phyloP scores from a whole-genome alignment of 768 basidiomycete species.

The Naganishia vaughanmartiniae region DNA sequence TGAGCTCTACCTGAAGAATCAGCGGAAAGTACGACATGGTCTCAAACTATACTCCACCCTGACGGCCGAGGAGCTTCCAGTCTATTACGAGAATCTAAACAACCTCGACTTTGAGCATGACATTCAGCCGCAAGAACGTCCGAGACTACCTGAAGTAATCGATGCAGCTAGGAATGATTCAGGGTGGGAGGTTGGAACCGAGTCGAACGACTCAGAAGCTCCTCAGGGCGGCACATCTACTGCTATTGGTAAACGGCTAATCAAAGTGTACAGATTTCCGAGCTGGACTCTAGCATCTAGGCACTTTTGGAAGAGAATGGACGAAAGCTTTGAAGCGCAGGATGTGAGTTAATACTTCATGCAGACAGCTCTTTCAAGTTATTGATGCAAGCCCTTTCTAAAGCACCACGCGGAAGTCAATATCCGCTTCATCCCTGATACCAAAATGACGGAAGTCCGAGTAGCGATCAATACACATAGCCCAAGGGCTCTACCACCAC shows the following conservation, averaged over 20 bases:
- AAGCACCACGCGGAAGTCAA: constrained; percentile 13
- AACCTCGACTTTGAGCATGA: constrained; percentile 1
- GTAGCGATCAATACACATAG: constrained; percentile 17
- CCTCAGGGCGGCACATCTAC: not conserved
- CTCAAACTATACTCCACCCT: constrained; percentile 9
- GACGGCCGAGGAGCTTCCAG: not conserved
- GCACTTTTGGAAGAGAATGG: constrained; percentile 17
- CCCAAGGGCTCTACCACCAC: constrained; percentile 3
- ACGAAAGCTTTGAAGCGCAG: constrained; percentile 15
- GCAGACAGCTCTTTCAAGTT: not conserved
- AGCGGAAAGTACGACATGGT: constrained; percentile 2
- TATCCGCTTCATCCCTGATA: constrained; percentile 10
- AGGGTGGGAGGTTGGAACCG: not conserved
- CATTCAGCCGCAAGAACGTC: constrained; percentile 9
- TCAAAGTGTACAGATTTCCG: constrained; percentile 8
- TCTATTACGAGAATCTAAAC: not conserved
- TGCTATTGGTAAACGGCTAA: constrained; percentile 4
- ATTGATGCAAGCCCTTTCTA: not conserved
- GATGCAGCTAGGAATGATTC: constrained; percentile 6
- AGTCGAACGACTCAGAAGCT: not conserved
- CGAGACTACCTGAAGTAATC: not conserved
- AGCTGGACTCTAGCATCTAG: constrained; percentile 14
- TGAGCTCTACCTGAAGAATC: not conserved
- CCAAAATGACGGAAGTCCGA: constrained; percentile 16
- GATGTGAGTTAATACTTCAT: not conserved